These are phyloP conservation scores for Backusella macrospora DNA, from an alignment of 192 early-diverging fungal genomes.

Conservation along the genomic window DNA sequence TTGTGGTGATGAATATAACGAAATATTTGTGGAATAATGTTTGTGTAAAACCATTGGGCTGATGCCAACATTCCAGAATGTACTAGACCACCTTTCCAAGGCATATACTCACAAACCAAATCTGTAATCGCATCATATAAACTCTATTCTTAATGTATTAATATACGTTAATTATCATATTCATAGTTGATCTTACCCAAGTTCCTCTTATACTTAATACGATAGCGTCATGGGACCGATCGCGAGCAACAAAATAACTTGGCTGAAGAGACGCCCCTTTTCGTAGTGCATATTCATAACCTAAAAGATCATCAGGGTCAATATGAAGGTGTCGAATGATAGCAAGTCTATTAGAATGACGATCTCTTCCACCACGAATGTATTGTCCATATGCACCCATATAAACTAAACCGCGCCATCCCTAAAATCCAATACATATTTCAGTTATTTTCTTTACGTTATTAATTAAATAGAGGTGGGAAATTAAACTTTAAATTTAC, in stretches of 20 bases:
- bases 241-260: constrained; percentile 72
- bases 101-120: constrained; percentile 73
- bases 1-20: constrained; percentile 44
- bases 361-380: constrained; percentile 46
- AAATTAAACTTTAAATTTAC: constrained; percentile 22
- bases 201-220: constrained; percentile 73
- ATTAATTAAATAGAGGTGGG: background rate
- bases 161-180: background rate
- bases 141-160: constrained; percentile 41
- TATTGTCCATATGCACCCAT: constrained; percentile 36
- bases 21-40: constrained; percentile 61
- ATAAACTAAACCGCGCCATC: constrained; percentile 40
- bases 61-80: constrained; percentile 76
- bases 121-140: constrained; percentile 76
- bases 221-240: constrained; percentile 59
- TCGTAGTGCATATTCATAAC: constrained; percentile 66
- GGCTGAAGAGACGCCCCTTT: constrained; percentile 65
- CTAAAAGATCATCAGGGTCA: constrained; percentile 65
- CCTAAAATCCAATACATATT: constrained; percentile 14
- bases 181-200: constrained; percentile 44
- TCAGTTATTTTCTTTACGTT: background rate
- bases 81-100: constrained; percentile 76
- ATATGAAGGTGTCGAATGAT: constrained; percentile 65
- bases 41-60: constrained; percentile 64
- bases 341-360: constrained; percentile 65